phyloP scores from a whole-genome alignment of 768 basidiomycete genomes.

The Mrakia blollopis region DNA sequence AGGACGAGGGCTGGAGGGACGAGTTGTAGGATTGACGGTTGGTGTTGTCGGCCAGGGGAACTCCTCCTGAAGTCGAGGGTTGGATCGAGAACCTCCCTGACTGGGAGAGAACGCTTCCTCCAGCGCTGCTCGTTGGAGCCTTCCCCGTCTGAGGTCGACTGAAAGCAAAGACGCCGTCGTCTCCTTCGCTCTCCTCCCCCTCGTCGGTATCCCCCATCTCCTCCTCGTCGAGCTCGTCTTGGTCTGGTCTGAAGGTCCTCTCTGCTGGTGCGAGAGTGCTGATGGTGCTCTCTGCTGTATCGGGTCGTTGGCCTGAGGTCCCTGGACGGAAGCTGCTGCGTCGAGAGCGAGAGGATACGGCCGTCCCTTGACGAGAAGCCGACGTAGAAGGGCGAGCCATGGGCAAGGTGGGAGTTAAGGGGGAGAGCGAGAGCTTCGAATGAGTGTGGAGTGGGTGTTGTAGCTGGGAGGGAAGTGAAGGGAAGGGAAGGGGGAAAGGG shows the following conservation, averaged over 20 bases:
- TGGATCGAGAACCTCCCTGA: background rate
- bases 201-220: slow-evolving; percentile 8
- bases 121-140: background rate
- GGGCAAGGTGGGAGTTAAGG: background rate
- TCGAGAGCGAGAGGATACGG: background rate
- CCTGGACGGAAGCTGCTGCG: background rate
- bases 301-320: background rate
- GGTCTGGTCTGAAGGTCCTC: slow-evolving; percentile 9
- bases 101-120: background rate
- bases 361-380: background rate
- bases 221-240: slow-evolving; percentile 10
- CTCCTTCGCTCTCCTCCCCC: slow-evolving; percentile 16
- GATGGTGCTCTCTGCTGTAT: slow-evolving; percentile 11
- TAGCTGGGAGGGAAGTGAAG: background rate
- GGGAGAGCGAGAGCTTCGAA: background rate
- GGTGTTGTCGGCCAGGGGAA: background rate
- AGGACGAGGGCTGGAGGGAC: background rate
- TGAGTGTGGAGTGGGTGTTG: background rate
- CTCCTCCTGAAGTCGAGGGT: background rate
- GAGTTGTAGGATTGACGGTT: background rate
- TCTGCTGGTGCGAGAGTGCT: slow-evolving; percentile 1
- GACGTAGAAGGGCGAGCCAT: slow-evolving; percentile 8
- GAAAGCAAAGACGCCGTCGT: slow-evolving; percentile 26
- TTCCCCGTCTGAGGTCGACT: slow-evolving; percentile 3
- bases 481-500: background rate